Conservation (phyloP, 129 eudicot genomes). For the Kitagawia praeruptora region DNA sequence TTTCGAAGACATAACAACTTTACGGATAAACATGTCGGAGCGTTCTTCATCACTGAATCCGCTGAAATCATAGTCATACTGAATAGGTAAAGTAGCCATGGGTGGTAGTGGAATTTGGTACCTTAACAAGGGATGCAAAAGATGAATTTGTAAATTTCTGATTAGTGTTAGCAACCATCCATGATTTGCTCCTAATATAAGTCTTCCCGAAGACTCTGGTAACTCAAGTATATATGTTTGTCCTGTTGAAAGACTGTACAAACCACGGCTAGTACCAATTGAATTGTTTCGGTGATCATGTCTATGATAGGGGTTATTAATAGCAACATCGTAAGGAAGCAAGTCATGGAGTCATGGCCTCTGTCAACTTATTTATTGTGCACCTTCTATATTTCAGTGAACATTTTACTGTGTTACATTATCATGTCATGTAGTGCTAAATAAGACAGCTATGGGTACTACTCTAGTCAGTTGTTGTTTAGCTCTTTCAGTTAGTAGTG, state of each 20-base stretch:
- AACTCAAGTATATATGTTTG: not conserved
- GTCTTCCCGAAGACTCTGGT: not conserved
- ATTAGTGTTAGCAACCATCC: not conserved
- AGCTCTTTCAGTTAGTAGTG: no score
- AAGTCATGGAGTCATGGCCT: no score
- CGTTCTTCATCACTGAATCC: not conserved
- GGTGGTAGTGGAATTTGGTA: not conserved
- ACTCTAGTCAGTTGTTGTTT: no score
- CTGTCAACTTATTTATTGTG: no score
- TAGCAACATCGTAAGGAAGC: not conserved
- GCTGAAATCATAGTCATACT: not conserved
- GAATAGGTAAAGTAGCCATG: not conserved
- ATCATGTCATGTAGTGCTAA: no score
- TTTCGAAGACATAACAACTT: not conserved
- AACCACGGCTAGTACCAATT: not conserved
- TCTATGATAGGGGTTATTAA: not conserved
- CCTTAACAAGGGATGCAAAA: conserved; percentile 2
- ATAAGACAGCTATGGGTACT: no score
- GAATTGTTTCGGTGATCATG: not conserved
- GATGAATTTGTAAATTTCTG: conserved; percentile 1
- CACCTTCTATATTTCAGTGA: no score
- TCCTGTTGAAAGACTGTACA: not conserved
- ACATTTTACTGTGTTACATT: no score
- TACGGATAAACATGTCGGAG: not conserved
- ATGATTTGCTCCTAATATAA: not conserved